Percentiles rank a stretch among this genome's conserved stretches.
These are phyloP conservation scores for Trichoderma atroviride DNA, from an alignment of 2,329 filamentous ascomycete species.

Conservation along the genomic window DNA sequence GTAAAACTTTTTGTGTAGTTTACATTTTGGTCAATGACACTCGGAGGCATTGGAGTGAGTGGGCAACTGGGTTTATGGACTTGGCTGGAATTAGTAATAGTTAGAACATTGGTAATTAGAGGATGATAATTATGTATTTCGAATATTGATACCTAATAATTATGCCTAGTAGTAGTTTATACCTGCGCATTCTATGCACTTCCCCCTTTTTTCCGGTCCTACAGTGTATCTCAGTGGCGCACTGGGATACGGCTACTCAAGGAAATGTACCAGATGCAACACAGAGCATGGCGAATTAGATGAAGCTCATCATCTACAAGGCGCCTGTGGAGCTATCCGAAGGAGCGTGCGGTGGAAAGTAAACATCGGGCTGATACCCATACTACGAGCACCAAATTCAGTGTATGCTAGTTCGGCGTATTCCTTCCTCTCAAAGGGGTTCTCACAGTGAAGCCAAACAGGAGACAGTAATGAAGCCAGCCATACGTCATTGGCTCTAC, in stretches of 20 bases:
- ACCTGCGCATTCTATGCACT: neutral
- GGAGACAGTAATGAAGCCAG: neutral
- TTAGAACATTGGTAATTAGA: neutral
- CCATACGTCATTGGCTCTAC: neutral
- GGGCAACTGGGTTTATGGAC: neutral
- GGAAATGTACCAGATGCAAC: neutral
- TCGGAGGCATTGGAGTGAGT: neutral
- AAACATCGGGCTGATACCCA: too few species aligned
- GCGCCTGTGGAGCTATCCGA: neutral
- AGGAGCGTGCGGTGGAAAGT: too few species aligned
- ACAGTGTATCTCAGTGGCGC: neutral
- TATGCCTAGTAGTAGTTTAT: neutral
- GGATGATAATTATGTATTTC: neutral
- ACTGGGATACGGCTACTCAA: neutral
- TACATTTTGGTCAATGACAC: neutral
- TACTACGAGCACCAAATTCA: too few species aligned
- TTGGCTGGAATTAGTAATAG: neutral
- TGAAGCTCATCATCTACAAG: neutral
- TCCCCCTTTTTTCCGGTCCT: neutral
- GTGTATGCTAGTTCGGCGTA: too few species aligned
- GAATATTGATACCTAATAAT: neutral
- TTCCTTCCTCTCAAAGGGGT: neutral
- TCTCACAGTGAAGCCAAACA: neutral
- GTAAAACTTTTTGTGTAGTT: neutral
- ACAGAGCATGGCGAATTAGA: neutral